Percentiles rank a stretch among this genome's conserved stretches.
Conservation (phyloP, 441 rosid genomes). For the Biscutella laevigata region DNA sequence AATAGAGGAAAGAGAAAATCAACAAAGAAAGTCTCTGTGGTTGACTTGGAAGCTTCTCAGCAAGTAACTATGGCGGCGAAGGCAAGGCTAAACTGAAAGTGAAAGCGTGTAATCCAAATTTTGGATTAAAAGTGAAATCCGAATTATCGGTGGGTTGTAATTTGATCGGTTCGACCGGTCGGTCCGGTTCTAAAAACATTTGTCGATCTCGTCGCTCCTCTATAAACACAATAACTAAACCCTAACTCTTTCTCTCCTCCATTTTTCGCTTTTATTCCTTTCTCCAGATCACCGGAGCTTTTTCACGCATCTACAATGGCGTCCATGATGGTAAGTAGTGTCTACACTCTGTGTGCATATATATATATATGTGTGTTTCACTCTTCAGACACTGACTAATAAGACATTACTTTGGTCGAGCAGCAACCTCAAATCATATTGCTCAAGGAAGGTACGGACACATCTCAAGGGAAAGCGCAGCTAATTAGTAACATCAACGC, state of each 20-base stretch:
- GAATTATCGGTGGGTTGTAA: no score
- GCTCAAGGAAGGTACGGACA: slow-evolving; percentile 90
- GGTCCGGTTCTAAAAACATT: slow-evolving; percentile 18
- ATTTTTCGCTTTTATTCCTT: slow-evolving; percentile 9
- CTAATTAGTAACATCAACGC: slow-evolving; percentile 91
- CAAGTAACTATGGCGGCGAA: no score
- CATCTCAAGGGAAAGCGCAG: slow-evolving; percentile 95
- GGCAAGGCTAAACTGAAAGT: no score
- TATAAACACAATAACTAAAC: slow-evolving; percentile 19
- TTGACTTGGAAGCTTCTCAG: no score
- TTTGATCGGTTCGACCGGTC: slow-evolving; percentile 17
- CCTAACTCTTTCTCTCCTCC: slow-evolving; percentile 17
- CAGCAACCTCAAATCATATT: slow-evolving; percentile 99
- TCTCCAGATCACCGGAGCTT: neutral
- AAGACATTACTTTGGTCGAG: slow-evolving; percentile 8
- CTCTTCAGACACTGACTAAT: neutral
- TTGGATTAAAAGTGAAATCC: no score
- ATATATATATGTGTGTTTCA: no score
- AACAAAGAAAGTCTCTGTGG: no score
- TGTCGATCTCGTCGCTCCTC: no score
- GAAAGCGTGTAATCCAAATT: no score
- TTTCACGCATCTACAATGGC: slow-evolving; percentile 44
- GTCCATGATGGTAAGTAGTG: slow-evolving; percentile 61
- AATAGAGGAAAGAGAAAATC: no score
- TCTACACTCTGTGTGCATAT: slow-evolving; percentile 1